Conservation (phyloP, 768 basidiomycete genomes). For the Leucogyrophana mollusca region DNA sequence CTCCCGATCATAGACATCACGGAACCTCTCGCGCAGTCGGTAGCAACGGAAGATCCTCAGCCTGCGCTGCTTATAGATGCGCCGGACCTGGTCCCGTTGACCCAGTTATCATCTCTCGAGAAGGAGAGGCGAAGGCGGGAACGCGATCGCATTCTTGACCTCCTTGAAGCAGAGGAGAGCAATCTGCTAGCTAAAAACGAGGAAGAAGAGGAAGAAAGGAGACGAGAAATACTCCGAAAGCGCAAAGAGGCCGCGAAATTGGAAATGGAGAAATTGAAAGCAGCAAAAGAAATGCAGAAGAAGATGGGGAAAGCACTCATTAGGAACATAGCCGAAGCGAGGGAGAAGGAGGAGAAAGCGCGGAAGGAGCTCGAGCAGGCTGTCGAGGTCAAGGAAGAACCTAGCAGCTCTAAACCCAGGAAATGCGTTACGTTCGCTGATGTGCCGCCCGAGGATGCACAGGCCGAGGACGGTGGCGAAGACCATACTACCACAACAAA, state of each 20-base stretch:
- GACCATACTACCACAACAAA: conserved; percentile 5
- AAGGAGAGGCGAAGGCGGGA: conserved; percentile 53
- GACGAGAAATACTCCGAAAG: conserved; percentile 48
- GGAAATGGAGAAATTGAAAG: conserved; percentile 39
- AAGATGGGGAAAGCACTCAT: conserved; percentile 76
- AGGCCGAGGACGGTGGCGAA: conserved; percentile 12
- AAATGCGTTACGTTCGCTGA: conserved; percentile 71
- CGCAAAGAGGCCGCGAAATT: conserved; percentile 46
- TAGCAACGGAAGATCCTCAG: conserved; percentile 15
- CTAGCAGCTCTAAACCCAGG: conserved; percentile 37
- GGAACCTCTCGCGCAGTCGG: conserved; percentile 45
- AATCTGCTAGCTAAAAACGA: conserved; percentile 41
- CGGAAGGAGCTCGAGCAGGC: conserved; percentile 30
- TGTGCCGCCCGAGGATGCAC: conserved; percentile 18
- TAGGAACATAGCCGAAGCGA: conserved; percentile 40
- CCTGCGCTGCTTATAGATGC: conserved; percentile 33
- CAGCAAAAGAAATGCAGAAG: conserved; percentile 57
- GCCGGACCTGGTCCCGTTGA: conserved; percentile 45
- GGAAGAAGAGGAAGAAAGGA: conserved; percentile 38
- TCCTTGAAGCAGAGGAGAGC: conserved; percentile 70
- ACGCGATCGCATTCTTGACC: conserved; percentile 62
- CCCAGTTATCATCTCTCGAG: conserved; percentile 43
- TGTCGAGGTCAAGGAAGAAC: conserved; percentile 21
- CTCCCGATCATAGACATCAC: conserved; percentile 77
- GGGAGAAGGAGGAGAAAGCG: conserved; percentile 36